Evolutionary conservation across 2,329 filamentous ascomycete genomes (phyloP).

Genomic region (Trichoderma aggressivum): DNA sequence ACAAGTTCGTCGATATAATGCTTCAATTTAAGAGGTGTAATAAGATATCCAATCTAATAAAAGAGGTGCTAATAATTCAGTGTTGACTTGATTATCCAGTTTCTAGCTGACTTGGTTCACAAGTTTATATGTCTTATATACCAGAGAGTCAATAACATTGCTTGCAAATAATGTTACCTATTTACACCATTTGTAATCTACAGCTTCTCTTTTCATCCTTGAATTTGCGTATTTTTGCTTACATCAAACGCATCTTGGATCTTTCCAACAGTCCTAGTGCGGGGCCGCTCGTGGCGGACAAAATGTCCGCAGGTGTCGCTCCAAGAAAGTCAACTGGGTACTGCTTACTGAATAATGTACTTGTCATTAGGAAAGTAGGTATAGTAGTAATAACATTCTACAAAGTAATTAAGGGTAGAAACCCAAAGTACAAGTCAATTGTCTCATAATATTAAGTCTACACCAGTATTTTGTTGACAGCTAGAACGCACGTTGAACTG

Average conservation of each 20-base stretch:
- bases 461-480: neutral
- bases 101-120: neutral
- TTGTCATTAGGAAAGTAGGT: neutral
- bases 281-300: neutral
- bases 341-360: too few species aligned
- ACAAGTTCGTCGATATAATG: neutral
- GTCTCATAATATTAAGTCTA: neutral
- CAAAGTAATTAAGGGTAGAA: neutral
- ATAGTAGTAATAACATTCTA: neutral
- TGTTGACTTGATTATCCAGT: neutral
- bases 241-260: neutral
- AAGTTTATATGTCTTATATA: neutral
- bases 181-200: neutral
- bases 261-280: neutral
- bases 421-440: neutral
- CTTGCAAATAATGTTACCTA: neutral
- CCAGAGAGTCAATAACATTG: neutral
- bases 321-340: neutral
- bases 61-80: neutral
- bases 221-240: neutral
- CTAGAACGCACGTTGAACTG: too few species aligned
- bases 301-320: neutral
- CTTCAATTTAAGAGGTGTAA: neutral
- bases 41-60: fast-evolving
- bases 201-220: neutral